Conservation (phyloP, 192 early-diverging fungal genomes). For the Linnemannia exigua region DNA sequence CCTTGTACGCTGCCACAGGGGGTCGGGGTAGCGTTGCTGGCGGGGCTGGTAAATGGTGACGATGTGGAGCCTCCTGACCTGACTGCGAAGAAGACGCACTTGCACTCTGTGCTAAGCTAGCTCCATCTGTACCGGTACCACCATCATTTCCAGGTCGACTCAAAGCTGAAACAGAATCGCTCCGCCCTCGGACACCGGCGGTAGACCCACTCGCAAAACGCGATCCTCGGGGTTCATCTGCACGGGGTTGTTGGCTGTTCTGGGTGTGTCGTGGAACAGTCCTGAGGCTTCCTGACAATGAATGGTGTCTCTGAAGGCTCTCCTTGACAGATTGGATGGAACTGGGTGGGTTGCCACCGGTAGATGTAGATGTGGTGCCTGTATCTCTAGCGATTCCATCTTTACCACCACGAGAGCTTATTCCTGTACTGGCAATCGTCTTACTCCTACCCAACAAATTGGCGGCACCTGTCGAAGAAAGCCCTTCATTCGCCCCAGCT, state of each 20-base stretch:
- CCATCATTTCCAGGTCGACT: not conserved
- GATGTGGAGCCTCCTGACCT: not conserved
- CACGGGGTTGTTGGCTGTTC: slow-evolving; percentile 5
- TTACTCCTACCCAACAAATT: slow-evolving; percentile 38
- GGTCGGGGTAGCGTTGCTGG: slow-evolving; percentile 12
- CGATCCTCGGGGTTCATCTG: slow-evolving; percentile 8
- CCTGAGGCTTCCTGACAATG: slow-evolving; percentile 44
- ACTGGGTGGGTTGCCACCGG: not conserved
- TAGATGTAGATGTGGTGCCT: not conserved
- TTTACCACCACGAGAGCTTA: slow-evolving; percentile 21
- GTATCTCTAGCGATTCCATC: not conserved
- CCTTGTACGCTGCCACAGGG: slow-evolving; percentile 17
- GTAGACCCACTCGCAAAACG: not conserved
- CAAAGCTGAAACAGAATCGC: not conserved
- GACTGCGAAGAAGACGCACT: not conserved
- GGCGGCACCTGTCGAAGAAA: not conserved
- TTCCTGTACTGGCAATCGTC: slow-evolving; percentile 39
- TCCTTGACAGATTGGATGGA: not conserved
- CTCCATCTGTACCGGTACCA: not conserved
- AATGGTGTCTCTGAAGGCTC: slow-evolving; percentile 23
- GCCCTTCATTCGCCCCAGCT: not conserved
- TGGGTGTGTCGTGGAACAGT: slow-evolving; percentile 32
- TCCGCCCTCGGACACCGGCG: not conserved
- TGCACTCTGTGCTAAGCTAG: not conserved
- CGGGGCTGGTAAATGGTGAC: not conserved